Evolutionary conservation across 129 eudicot species (phyloP).

Genomic region (Silybum marianum): DNA sequence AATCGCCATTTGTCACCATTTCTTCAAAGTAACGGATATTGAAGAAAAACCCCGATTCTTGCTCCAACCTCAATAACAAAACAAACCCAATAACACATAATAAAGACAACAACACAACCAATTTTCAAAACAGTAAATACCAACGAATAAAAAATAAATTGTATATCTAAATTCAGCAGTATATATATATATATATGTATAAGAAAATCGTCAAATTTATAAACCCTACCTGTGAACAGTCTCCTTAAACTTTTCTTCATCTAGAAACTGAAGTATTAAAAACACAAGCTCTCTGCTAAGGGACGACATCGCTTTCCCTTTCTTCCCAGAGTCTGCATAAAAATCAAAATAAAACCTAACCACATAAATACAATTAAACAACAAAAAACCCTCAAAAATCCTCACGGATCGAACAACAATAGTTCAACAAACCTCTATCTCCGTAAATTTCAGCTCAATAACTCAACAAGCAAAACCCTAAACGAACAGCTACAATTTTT

Average conservation of each 20-base stretch:
- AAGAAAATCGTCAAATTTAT: neutral
- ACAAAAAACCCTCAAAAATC: neutral
- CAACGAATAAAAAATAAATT: neutral
- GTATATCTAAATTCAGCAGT: neutral
- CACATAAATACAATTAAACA: neutral
- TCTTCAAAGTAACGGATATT: conserved; percentile 54
- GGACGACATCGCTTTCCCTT: conserved; percentile 40
- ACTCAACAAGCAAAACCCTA: conserved; percentile 36
- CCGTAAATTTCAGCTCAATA: conserved; percentile 6
- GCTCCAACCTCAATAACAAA: conserved; percentile 44
- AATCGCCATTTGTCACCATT: conserved; percentile 47
- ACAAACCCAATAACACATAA: conserved; percentile 17
- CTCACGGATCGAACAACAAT: conserved; percentile 20
- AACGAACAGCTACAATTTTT: conserved; percentile 23
- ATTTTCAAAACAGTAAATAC: neutral
- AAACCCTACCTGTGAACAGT: conserved; percentile 39
- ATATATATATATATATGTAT: neutral
- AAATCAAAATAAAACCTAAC: neutral
- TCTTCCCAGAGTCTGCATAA: conserved; percentile 25
- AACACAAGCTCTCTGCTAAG: conserved; percentile 53
- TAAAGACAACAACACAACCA: conserved; percentile 15
- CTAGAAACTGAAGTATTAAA: conserved; percentile 47
- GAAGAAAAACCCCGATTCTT: conserved; percentile 53
- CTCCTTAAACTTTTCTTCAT: conserved; percentile 41
- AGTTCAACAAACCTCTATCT: conserved; percentile 9